Base-by-base conservation (phyloP, 345 rosid species). In the Rhizophora apiculata region DNA sequence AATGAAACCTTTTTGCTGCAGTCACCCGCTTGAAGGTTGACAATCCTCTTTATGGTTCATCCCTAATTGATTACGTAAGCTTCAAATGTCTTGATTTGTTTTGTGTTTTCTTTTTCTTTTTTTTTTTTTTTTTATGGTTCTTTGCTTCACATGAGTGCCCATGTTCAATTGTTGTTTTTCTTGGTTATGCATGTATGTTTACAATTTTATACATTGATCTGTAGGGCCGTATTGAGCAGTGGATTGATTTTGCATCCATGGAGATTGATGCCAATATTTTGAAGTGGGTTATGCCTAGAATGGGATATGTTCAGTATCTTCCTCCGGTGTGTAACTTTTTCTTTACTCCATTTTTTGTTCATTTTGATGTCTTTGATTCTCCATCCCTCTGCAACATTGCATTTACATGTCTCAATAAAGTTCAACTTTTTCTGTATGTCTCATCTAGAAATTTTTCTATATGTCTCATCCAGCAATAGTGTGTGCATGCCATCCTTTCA, bases 181-280 rank as follows among this genome's bases (percentile, higher is more conserved):
- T 52, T 60, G 15, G 0, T 24, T 4, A 22, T 39, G 6, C 18
- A 30, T 22, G 22, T 53, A 2, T 20, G 67, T 52, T 68, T 64
- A 26, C 46, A 70, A 19, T n/a, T 64, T 63, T 21, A 15, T 22
- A 22, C 34, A 8, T 63, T 27, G 30, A 67, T 71, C 24, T 66
- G 20, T 63, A 96, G 99, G 99, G 82, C 37, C 96, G 24, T 49
- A 82, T 92, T 48, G 97, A 96, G 82, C 99, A 96, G 54, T 96
- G 99, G 99, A 96, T 85, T 74, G 98, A 96, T 71, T 92, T 96
- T 59, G 68, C 90, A 63, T 18, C 98, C 1, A 39, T 79, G 73
- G 99, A 96, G 87, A 72, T 96, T 82, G 96, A 96, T 81, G 72
- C 83, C 60, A 68, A 90, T 84, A 74, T 92, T 31, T 0, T 53